Conservation (phyloP, 495 filamentous ascomycete species). For the Aspergillus nanangensis region DNA sequence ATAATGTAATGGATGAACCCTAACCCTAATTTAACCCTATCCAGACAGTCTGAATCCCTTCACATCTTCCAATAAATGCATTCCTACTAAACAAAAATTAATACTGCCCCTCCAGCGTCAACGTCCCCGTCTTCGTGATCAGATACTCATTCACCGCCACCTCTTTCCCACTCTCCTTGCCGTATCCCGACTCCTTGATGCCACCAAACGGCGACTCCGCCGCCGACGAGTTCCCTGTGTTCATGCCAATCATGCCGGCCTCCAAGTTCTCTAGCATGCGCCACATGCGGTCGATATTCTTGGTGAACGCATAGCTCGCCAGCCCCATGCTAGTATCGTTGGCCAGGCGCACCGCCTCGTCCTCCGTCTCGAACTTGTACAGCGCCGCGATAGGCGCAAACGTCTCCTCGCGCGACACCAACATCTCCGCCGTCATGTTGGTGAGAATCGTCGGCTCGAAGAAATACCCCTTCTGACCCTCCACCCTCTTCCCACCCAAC, state of each 20-base stretch:
- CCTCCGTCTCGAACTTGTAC: constrained; percentile 66
- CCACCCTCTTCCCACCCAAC: constrained; percentile 51
- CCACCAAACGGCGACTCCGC: constrained; percentile 73
- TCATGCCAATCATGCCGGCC: constrained; percentile 72
- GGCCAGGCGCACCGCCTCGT: constrained; percentile 57
- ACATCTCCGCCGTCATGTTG: constrained; percentile 57
- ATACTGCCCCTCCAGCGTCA: constrained; percentile 59
- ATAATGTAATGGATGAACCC: too few species aligned
- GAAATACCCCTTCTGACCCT: constrained; percentile 56
- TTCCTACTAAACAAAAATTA: constrained; percentile 1
- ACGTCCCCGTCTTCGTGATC: constrained; percentile 66
- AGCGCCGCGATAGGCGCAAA: constrained; percentile 67
- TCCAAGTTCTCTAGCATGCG: constrained; percentile 68
- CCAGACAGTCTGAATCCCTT: not conserved
- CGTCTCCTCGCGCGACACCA: constrained; percentile 62
- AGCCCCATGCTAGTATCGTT: constrained; percentile 69
- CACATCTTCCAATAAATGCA: not conserved
- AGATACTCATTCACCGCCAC: constrained; percentile 67
- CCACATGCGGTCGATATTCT: constrained; percentile 69
- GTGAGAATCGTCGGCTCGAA: constrained; percentile 68
- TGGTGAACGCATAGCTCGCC: constrained; percentile 69
- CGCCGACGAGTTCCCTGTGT: constrained; percentile 63
- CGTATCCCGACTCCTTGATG: constrained; percentile 72
- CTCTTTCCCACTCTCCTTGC: constrained; percentile 72
- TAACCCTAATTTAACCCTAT: not conserved